phyloP scores from a whole-genome alignment of 1,139 yeast genomes.

The Suhomyces chickasaworum region DNA sequence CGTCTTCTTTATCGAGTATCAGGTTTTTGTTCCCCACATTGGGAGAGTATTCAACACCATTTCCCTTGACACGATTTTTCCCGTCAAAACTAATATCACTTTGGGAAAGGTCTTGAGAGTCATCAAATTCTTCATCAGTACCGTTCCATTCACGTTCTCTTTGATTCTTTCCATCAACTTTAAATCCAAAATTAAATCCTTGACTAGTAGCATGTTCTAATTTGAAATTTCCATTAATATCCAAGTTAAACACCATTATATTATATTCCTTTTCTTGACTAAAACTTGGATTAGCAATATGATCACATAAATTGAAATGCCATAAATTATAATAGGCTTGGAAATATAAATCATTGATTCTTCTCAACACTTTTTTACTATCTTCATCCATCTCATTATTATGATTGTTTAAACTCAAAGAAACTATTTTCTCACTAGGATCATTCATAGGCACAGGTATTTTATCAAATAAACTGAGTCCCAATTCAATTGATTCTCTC shows the following conservation, averaged over 20 bases:
- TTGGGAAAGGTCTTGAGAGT: constrained; percentile 12
- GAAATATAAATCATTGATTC: constrained; percentile 57
- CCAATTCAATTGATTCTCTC: constrained; percentile 45
- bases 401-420: constrained; percentile 36
- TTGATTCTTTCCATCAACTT: constrained; percentile 17
- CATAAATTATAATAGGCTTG: constrained; percentile 71
- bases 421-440: constrained; percentile 45
- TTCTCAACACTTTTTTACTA: constrained; percentile 30
- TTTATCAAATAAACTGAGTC: constrained; percentile 62
- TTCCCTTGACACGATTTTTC: constrained; percentile 4
- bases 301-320: constrained; percentile 76
- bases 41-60: constrained; percentile 20
- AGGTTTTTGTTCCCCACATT: constrained; percentile 17
- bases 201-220: constrained; percentile 35
- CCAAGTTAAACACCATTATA: constrained; percentile 31
- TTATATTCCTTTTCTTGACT: constrained; percentile 20
- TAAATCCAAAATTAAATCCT: constrained; percentile 38
- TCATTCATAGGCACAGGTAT: constrained; percentile 57
- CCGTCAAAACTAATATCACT: constrained; percentile 6
- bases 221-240: constrained; percentile 28
- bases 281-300: constrained; percentile 14
- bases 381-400: constrained; percentile 21
- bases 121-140: constrained; percentile 10
- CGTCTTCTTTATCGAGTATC: constrained; percentile 14
- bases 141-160: constrained; percentile 5